Evolutionary conservation across 768 basidiomycete genomes (phyloP).

Genomic region (Favolaschia claudopus): DNA sequence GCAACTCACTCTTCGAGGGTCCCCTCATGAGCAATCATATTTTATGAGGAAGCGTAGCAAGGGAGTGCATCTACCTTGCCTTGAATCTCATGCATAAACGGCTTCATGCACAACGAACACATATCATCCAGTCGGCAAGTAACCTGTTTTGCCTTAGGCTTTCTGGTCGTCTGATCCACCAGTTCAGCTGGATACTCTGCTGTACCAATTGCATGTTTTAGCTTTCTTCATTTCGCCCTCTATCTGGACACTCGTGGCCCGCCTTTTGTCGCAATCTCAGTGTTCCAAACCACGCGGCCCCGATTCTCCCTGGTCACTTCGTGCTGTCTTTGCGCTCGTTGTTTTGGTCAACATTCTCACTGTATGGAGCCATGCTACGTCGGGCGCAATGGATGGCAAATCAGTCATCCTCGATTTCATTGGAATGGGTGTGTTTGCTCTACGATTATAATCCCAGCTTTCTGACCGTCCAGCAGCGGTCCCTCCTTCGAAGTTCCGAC

Average conservation of each 20-base stretch:
- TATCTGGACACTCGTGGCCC: constrained; percentile 60
- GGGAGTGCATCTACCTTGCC: constrained; percentile 31
- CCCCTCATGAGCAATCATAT: background rate
- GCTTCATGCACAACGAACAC: constrained; percentile 72
- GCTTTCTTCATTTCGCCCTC: constrained; percentile 83
- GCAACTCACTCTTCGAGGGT: background rate
- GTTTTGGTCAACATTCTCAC: constrained; percentile 64
- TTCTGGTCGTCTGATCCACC: constrained; percentile 20
- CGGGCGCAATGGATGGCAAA: constrained; percentile 63
- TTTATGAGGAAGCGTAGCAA: background rate
- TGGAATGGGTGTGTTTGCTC: constrained; percentile 67
- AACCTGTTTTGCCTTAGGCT: constrained; percentile 2
- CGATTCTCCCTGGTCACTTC: constrained; percentile 69
- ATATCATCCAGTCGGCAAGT: constrained; percentile 73
- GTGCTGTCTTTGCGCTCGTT: constrained; percentile 70
- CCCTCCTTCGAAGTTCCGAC: constrained; percentile 68
- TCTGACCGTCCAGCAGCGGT: constrained; percentile 47
- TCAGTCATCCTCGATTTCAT: constrained; percentile 80
- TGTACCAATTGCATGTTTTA: constrained; percentile 76
- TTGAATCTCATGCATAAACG: constrained; percentile 60
- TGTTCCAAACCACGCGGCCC: constrained; percentile 73
- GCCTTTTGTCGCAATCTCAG: constrained; percentile 68
- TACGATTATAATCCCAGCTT: background rate
- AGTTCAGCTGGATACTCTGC: constrained; percentile 68
- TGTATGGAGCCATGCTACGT: constrained; percentile 66